Percentiles rank a stretch among this genome's conserved stretches.
Conservation (phyloP, 331 rosid genomes). For the Acacia pycnantha region DNA sequence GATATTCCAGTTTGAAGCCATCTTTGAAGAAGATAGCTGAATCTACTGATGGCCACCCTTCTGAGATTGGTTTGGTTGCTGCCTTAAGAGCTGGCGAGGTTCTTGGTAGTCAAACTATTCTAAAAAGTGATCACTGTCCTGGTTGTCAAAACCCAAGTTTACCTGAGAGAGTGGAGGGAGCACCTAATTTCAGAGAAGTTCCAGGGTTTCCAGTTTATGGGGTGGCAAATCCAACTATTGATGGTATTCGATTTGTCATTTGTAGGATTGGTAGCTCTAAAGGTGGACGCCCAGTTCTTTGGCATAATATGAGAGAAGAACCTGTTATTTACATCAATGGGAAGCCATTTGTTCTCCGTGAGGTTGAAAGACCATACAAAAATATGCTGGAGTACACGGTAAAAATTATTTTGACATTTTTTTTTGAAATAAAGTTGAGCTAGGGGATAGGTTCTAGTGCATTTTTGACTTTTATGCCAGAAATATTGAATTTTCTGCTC, state of each 20-base stretch:
- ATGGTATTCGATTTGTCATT: constrained; percentile 78
- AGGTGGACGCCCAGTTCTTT: constrained; percentile 62
- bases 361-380: constrained; percentile 86
- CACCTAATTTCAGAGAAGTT: constrained; percentile 85
- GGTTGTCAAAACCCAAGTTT: constrained; percentile 69
- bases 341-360: constrained; percentile 87
- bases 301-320: constrained; percentile 96
- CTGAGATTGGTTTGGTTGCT: constrained; percentile 71
- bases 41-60: constrained; percentile 64
- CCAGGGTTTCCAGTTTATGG: constrained; percentile 92
- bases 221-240: constrained; percentile 85
- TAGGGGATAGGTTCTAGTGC: constrained; percentile 8
- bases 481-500: not conserved
- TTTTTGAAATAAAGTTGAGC: not conserved
- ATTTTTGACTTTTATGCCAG: not conserved
- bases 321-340: constrained; percentile 88
- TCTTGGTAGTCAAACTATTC: constrained; percentile 75
- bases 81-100: constrained; percentile 76
- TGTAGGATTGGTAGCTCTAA: constrained; percentile 61
- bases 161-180: constrained; percentile 80
- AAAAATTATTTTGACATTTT: constrained; percentile 14
- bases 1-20: constrained; percentile 57
- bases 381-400: constrained; percentile 89
- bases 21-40: constrained; percentile 60
- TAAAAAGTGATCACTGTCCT: constrained; percentile 79